These are phyloP conservation scores for Aegilops umbellulata DNA, from an alignment of 176 grass and related monocot species.

Conservation along the genomic window DNA sequence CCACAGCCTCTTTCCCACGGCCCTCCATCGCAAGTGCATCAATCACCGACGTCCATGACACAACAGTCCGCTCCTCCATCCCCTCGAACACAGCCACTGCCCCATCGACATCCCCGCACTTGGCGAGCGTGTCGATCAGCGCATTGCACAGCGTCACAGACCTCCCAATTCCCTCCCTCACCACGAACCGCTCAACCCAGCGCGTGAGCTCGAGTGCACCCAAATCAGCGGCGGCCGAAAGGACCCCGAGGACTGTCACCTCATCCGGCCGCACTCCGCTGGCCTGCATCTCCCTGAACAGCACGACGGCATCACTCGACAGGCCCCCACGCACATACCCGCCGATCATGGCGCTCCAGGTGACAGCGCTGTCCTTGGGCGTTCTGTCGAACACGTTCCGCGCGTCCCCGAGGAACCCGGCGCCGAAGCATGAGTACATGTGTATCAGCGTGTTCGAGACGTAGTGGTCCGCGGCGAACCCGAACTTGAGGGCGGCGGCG, in stretches of 20 bases:
- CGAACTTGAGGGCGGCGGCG: constrained; percentile 55
- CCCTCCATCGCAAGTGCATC: constrained; percentile 78
- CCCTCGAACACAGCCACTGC: constrained; percentile 45
- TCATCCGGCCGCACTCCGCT: constrained; percentile 40
- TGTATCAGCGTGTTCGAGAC: constrained; percentile 53
- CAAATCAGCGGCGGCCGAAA: constrained; percentile 50
- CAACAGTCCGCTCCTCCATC: constrained; percentile 51
- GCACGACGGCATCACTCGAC: constrained; percentile 40
- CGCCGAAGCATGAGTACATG: constrained; percentile 48
- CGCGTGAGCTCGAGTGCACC: constrained; percentile 67
- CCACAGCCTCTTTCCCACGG: constrained; percentile 51
- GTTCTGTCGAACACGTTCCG: constrained; percentile 64
- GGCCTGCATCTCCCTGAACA: constrained; percentile 68
- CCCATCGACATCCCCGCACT: constrained; percentile 65
- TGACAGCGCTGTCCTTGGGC: constrained; percentile 41
- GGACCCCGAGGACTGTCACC: constrained; percentile 48
- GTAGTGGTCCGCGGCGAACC: constrained; percentile 42
- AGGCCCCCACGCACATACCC: constrained; percentile 52
- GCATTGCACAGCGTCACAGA: constrained; percentile 52
- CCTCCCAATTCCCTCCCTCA: constrained; percentile 37
- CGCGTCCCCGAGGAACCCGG: constrained; percentile 40
- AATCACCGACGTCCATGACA: constrained; percentile 64
- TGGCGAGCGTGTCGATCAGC: constrained; percentile 50
- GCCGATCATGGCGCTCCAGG: constrained; percentile 78
- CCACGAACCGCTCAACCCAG: constrained; percentile 53